Conservation (phyloP, 1,284 basidiomycete species). For the Meripilus lineatus region DNA sequence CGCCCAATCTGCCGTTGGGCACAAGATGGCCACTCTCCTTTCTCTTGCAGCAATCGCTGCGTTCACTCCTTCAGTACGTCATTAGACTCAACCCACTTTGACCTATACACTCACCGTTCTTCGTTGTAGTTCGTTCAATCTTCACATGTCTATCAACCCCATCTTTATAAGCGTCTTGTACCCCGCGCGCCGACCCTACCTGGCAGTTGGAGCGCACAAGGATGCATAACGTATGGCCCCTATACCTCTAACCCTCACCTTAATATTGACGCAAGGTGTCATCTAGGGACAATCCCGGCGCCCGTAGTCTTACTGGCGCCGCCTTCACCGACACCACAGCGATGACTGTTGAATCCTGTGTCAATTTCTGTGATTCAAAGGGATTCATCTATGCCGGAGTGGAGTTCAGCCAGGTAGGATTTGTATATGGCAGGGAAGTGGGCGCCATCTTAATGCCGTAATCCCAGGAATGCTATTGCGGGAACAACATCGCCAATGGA, state of each 20-base stretch:
- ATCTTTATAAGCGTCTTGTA: constrained; percentile 6
- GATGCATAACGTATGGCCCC: constrained; percentile 53
- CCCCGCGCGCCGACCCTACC: constrained; percentile 31
- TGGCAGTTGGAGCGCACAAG: constrained; percentile 50
- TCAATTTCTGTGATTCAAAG: constrained; percentile 49
- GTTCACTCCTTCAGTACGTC: constrained; percentile 12
- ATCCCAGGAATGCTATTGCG: constrained; percentile 41
- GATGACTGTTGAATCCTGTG: constrained; percentile 67
- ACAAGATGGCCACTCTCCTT: constrained; percentile 9
- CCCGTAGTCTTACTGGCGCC: constrained; percentile 47
- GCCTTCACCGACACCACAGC: constrained; percentile 37
- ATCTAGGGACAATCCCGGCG: constrained; percentile 45
- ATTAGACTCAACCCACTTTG: background rate
- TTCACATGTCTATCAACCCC: constrained; percentile 6
- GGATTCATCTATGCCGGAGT: constrained; percentile 58
- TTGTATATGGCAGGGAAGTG: background rate
- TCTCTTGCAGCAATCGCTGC: constrained; percentile 10
- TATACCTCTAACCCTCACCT: constrained; percentile 4
- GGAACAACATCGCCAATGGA: constrained; percentile 45
- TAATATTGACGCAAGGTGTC: constrained; percentile 4
- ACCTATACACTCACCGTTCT: background rate
- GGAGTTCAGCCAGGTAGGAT: constrained; percentile 49
- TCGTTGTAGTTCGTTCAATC: constrained; percentile 11
- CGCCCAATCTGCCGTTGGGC: too few species aligned
- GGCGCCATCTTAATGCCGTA: constrained; percentile 1